phyloP scores from a whole-genome alignment of 1,139 yeast genomes.

The Sugiyamaella xylanicola region DNA sequence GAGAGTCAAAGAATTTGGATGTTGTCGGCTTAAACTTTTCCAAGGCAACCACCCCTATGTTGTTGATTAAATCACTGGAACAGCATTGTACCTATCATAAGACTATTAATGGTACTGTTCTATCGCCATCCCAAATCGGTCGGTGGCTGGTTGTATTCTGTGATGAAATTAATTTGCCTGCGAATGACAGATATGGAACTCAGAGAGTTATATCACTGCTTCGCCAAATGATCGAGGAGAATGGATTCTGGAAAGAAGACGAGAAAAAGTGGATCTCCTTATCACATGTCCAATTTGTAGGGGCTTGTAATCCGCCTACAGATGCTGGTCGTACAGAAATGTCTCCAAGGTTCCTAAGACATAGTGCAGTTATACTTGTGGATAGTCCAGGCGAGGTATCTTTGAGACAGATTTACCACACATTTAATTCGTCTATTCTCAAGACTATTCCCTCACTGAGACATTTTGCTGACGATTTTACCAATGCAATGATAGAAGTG shows the following conservation, averaged over 20 bases:
- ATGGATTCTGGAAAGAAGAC: constrained; percentile 74
- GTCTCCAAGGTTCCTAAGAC: constrained; percentile 68
- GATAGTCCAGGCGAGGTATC: constrained; percentile 78
- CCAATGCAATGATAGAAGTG: constrained; percentile 68
- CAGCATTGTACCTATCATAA: constrained; percentile 68
- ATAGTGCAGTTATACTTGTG: constrained; percentile 66
- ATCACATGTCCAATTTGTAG: constrained; percentile 77
- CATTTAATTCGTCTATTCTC: constrained; percentile 60
- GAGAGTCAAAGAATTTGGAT: constrained; percentile 59
- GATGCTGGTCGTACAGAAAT: constrained; percentile 73
- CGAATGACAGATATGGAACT: constrained; percentile 70
- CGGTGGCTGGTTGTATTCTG: constrained; percentile 84
- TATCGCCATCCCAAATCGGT: constrained; percentile 65
- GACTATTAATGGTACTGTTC: constrained; percentile 52
- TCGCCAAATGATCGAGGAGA: constrained; percentile 70
- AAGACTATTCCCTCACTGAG: constrained; percentile 64
- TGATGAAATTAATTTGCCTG: constrained; percentile 89
- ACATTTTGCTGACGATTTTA: constrained; percentile 55
- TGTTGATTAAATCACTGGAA: constrained; percentile 66
- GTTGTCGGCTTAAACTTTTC: constrained; percentile 78
- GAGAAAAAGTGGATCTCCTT: constrained; percentile 68
- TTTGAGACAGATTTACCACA: constrained; percentile 63
- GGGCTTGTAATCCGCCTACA: constrained; percentile 90
- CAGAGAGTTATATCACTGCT: constrained; percentile 75
- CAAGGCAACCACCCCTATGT: constrained; percentile 69